Percentiles rank a stretch among this genome's conserved stretches.
Evolutionary conservation across 306 rosid species (phyloP).

Genomic region (Cicer judaicum): DNA sequence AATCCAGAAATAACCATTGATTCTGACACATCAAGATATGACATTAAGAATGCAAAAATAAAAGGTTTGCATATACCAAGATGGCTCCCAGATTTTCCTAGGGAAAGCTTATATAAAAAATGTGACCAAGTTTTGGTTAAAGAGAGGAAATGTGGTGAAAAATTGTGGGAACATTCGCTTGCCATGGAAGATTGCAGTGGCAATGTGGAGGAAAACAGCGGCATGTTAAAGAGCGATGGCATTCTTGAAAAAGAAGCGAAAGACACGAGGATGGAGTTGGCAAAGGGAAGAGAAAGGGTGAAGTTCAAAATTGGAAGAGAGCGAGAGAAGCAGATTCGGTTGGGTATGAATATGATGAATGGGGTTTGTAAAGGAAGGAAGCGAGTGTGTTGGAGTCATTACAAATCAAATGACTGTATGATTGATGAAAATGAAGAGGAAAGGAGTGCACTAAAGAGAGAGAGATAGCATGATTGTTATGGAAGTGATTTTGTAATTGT

Average conservation of each 20-base stretch:
- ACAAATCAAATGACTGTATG: constrained; percentile 22
- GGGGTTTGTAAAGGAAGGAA: constrained; percentile 57
- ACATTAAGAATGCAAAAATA: not conserved
- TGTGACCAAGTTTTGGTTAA: constrained; percentile 26
- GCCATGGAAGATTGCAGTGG: constrained; percentile 14
- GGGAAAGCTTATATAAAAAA: constrained; percentile 31
- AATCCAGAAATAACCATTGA: constrained; percentile 32
- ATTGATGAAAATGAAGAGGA: constrained; percentile 40
- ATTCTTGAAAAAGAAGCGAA: constrained; percentile 44
- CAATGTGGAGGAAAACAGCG: constrained; percentile 16
- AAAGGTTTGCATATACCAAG: constrained; percentile 56
- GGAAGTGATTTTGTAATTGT: constrained; percentile 12
- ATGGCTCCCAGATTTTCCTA: constrained; percentile 75
- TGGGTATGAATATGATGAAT: constrained; percentile 46
- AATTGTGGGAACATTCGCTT: constrained; percentile 62
- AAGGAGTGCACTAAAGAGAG: constrained; percentile 39
- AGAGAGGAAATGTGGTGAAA: constrained; percentile 63
- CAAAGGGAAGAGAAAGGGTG: constrained; percentile 52
- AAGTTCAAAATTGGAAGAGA: constrained; percentile 60
- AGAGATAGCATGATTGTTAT: constrained; percentile 19
- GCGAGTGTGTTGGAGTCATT: constrained; percentile 52
- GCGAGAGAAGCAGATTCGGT: constrained; percentile 32
- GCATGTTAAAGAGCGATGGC: not conserved
- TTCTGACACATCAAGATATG: constrained; percentile 5
- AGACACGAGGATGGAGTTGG: constrained; percentile 37